phyloP scores from a whole-genome alignment of 2,329 filamentous ascomycete genomes.

The Verticillium nonalfalfae region DNA sequence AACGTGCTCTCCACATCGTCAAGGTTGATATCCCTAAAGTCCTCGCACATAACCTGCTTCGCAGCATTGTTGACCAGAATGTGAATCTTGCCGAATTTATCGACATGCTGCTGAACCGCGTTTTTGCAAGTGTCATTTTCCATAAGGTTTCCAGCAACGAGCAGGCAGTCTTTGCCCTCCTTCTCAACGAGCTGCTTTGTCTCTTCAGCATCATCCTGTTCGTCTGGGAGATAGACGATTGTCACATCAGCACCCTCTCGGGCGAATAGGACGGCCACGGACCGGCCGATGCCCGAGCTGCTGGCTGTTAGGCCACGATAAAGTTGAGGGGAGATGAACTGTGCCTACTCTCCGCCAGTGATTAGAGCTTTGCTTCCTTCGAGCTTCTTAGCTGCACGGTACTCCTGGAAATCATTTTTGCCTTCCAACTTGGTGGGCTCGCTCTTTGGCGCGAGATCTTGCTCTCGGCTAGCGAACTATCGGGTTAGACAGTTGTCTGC shows the following conservation, averaged over 20 bases:
- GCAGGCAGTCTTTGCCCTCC: slow-evolving; percentile 38
- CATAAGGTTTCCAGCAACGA: slow-evolving; percentile 41
- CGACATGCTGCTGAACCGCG: slow-evolving; percentile 46
- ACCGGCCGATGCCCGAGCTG: slow-evolving; percentile 48
- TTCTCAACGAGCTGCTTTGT: slow-evolving; percentile 46
- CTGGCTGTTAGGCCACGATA: neutral
- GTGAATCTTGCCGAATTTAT: slow-evolving; percentile 36
- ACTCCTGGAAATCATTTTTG: slow-evolving; percentile 27
- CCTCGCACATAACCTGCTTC: slow-evolving; percentile 46
- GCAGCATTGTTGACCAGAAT: slow-evolving; percentile 55
- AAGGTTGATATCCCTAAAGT: slow-evolving; percentile 48
- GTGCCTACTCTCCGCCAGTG: slow-evolving; percentile 47
- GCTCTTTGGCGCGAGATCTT: slow-evolving; percentile 29
- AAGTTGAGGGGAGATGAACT: neutral
- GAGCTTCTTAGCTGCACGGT: slow-evolving; percentile 39
- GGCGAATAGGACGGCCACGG: slow-evolving; percentile 49
- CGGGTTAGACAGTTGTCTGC: neutral
- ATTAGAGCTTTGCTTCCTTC: slow-evolving; percentile 44
- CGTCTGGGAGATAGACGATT: slow-evolving; percentile 49
- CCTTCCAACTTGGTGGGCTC: slow-evolving; percentile 33
- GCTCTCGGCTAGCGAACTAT: slow-evolving; percentile 20
- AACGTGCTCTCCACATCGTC: slow-evolving; percentile 49
- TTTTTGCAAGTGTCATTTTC: slow-evolving; percentile 41
- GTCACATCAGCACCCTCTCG: slow-evolving; percentile 51
- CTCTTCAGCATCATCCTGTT: slow-evolving; percentile 47